Percentiles rank a stretch among this genome's conserved stretches.
Conservation (phyloP, 2,329 filamentous ascomycete species). For the Paecilomyces sp. region DNA sequence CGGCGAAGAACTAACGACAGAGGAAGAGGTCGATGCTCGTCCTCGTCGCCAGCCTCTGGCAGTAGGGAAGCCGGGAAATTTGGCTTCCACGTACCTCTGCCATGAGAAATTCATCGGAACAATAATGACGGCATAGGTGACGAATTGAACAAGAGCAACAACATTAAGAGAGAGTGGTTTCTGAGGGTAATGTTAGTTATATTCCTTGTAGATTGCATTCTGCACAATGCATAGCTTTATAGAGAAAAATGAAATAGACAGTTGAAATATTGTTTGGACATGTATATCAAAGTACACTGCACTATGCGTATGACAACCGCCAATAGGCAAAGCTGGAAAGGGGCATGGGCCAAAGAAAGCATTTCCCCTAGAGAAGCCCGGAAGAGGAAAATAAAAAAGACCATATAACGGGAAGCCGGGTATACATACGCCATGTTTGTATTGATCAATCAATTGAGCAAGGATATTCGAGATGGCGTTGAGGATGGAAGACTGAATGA, state of each 20-base stretch:
- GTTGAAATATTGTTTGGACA: neutral
- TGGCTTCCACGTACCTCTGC: constrained; percentile 70
- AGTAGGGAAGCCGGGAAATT: constrained; percentile 60
- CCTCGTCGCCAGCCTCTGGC: constrained; percentile 2
- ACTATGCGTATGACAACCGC: neutral
- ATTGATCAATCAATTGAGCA: constrained; percentile 31
- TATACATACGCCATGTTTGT: constrained; percentile 23
- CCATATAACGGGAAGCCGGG: neutral
- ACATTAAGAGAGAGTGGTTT: constrained; percentile 56
- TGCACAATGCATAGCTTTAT: neutral
- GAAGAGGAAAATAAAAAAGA: neutral
- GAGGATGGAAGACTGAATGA: constrained; percentile 29
- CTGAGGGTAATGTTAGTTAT: constrained; percentile 29
- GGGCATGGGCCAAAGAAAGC: too few relatives aligned
- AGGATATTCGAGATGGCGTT: constrained; percentile 32
- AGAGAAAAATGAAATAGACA: neutral
- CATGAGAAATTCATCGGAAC: constrained; percentile 80
- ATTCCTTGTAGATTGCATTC: neutral
- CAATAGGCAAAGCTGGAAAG: neutral
- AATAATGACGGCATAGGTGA: constrained; percentile 64
- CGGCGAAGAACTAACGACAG: neutral
- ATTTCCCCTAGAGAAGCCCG: neutral
- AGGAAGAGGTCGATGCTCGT: constrained; percentile 21
- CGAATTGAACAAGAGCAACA: constrained; percentile 66
- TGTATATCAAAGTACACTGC: neutral